phyloP scores from a whole-genome alignment of 306 rosid species.

The Prunus fruticosa region DNA sequence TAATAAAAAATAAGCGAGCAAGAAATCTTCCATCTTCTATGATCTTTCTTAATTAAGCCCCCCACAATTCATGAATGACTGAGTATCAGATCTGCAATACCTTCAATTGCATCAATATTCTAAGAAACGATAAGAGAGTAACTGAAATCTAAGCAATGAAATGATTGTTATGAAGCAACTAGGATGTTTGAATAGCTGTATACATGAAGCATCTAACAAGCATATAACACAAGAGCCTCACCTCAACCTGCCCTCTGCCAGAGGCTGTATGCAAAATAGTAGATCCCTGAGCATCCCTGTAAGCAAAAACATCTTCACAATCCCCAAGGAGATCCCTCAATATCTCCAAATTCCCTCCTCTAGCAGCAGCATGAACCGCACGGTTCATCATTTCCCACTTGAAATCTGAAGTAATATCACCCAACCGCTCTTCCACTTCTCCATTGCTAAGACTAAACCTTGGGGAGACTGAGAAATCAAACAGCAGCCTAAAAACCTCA shows the following conservation, averaged over 20 bases:
- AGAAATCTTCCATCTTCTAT: not conserved
- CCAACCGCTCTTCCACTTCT: slow-evolving; percentile 35
- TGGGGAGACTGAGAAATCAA: slow-evolving; percentile 50
- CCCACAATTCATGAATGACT: not conserved
- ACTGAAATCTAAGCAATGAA: not conserved
- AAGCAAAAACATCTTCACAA: slow-evolving; percentile 39
- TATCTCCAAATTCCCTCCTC: slow-evolving; percentile 86
- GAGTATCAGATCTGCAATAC: not conserved
- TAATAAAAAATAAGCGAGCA: not conserved
- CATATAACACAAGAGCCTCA: slow-evolving; percentile 24
- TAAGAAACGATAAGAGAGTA: not conserved
- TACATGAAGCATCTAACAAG: not conserved
- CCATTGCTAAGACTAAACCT: slow-evolving; percentile 34
- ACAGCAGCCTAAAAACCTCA: slow-evolving; percentile 58
- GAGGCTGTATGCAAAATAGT: slow-evolving; percentile 74
- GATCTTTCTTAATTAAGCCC: not conserved
- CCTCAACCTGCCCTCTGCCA: slow-evolving; percentile 85
- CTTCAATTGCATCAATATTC: not conserved
- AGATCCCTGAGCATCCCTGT: slow-evolving; percentile 64
- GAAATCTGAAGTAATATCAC: slow-evolving; percentile 34
- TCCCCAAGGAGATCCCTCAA: slow-evolving; percentile 47
- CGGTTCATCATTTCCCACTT: slow-evolving; percentile 72
- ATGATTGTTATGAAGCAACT: slow-evolving; percentile 2
- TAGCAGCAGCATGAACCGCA: slow-evolving; percentile 77
- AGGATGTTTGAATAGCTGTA: not conserved